These are phyloP conservation scores for Anthracocystis walkeri DNA, from an alignment of 1,284 basidiomycete genomes.

Conservation along the genomic window DNA sequence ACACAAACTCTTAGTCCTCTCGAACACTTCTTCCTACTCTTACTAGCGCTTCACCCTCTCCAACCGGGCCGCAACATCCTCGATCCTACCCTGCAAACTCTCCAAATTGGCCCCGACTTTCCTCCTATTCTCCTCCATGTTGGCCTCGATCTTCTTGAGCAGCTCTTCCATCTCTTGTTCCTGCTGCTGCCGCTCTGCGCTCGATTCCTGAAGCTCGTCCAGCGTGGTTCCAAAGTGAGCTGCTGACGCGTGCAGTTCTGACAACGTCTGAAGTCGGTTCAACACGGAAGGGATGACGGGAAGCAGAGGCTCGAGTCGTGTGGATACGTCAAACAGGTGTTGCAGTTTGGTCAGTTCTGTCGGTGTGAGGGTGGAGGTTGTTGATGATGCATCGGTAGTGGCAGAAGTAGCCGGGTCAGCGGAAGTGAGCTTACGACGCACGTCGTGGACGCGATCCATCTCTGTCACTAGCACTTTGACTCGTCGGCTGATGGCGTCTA, in stretches of 20 bases:
- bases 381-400: not conserved
- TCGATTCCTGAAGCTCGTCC: slow-evolving; percentile 79
- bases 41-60: slow-evolving; percentile 65
- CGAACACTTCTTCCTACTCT: not conserved
- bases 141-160: slow-evolving; percentile 72
- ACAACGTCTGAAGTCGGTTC: slow-evolving; percentile 84
- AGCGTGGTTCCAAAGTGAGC: slow-evolving; percentile 76
- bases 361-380: slow-evolving; percentile 28
- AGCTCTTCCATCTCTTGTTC: slow-evolving; percentile 79
- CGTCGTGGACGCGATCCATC: slow-evolving; percentile 82
- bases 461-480: slow-evolving; percentile 92
- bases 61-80: slow-evolving; percentile 77
- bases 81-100: slow-evolving; percentile 79
- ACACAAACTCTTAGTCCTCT: too few species aligned
- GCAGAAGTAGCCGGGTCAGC: slow-evolving; percentile 66
- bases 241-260: slow-evolving; percentile 83
- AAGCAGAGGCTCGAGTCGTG: slow-evolving; percentile 84
- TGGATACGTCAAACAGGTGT: slow-evolving; percentile 78
- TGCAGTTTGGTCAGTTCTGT: slow-evolving; percentile 40
- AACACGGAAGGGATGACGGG: slow-evolving; percentile 93
- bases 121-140: slow-evolving; percentile 77
- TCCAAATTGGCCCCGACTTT: slow-evolving; percentile 70
- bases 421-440: slow-evolving; percentile 70
- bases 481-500: slow-evolving; percentile 93
- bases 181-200: slow-evolving; percentile 76